These are phyloP conservation scores for Malbranchea cinnamomea DNA, from an alignment of 2,329 filamentous ascomycete species.

Conservation along the genomic window DNA sequence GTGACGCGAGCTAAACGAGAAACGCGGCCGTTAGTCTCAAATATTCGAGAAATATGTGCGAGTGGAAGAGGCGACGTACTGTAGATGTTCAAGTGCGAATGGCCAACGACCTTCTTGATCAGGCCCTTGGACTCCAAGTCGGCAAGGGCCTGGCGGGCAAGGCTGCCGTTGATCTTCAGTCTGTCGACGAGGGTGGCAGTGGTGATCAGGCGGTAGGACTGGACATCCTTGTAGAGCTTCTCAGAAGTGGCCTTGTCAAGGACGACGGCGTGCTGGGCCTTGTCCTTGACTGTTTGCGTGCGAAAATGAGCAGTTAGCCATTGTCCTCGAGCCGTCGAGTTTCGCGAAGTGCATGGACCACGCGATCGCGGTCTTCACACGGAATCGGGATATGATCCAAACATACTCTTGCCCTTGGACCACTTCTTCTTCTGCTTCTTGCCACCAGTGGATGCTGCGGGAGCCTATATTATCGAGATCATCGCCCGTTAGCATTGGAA, in stretches of 20 bases:
- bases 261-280: constrained; percentile 96
- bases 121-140: constrained; percentile 96
- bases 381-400: constrained; percentile 1
- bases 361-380: too few species aligned
- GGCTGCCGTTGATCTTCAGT: constrained; percentile 99
- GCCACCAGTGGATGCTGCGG: constrained; percentile 32
- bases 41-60: neutral
- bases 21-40: neutral
- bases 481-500: too few species aligned
- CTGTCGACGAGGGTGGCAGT: constrained; percentile 97
- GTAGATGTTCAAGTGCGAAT: constrained; percentile 99
- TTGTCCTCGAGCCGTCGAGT: neutral
- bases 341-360: neutral
- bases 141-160: constrained; percentile 75
- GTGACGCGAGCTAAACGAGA: constrained; percentile 26
- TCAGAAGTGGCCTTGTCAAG: constrained; percentile 96
- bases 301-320: constrained; percentile 14
- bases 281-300: constrained; percentile 89
- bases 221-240: constrained; percentile 99
- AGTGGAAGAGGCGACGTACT: constrained; percentile 41
- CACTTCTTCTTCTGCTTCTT: constrained; percentile 44
- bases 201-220: constrained; percentile 99
- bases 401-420: constrained; percentile 42
- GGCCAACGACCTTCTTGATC: constrained; percentile 94
- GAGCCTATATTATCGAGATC: constrained; percentile 20